Conservation (phyloP, 1,139 yeast genomes). For the Suhomyces bribrorum region DNA sequence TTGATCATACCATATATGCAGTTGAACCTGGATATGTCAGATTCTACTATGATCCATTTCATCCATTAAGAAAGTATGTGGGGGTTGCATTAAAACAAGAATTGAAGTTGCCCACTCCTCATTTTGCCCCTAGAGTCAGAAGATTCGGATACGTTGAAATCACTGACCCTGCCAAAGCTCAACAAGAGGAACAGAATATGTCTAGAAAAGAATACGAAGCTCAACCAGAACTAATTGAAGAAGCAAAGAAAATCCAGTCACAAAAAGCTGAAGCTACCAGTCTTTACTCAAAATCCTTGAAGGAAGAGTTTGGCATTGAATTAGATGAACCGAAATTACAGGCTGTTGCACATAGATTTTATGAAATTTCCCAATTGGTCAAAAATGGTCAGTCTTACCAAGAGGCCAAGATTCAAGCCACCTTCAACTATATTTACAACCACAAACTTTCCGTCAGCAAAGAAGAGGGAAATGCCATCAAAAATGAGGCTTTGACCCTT, state of each 20-base stretch:
- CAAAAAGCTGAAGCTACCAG: conserved; percentile 20
- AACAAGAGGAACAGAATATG: conserved; percentile 56
- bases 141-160: conserved; percentile 75
- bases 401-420: conserved; percentile 62
- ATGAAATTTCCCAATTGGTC: conserved; percentile 38
- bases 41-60: conserved; percentile 94
- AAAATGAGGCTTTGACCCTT: conserved; percentile 6
- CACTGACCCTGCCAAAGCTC: conserved; percentile 50
- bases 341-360: conserved; percentile 52
- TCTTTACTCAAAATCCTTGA: conserved; percentile 1
- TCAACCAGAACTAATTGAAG: conserved; percentile 49
- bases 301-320: conserved; percentile 3
- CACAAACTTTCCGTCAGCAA: conserved; percentile 44
- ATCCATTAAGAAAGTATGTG: conserved; percentile 85
- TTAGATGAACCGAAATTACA: conserved; percentile 31
- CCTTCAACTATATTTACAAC: conserved; percentile 52
- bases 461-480: conserved; percentile 38
- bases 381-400: conserved; percentile 34
- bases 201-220: conserved; percentile 63
- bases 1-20: conserved; percentile 91
- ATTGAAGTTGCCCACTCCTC: conserved; percentile 76
- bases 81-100: conserved; percentile 79
- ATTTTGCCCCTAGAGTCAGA: conserved; percentile 82
- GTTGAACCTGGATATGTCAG: conserved; percentile 91
- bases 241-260: conserved; percentile 35